Evolutionary conservation across 1,139 yeast genomes (phyloP).

Genomic region (Geotrichum australiense): DNA sequence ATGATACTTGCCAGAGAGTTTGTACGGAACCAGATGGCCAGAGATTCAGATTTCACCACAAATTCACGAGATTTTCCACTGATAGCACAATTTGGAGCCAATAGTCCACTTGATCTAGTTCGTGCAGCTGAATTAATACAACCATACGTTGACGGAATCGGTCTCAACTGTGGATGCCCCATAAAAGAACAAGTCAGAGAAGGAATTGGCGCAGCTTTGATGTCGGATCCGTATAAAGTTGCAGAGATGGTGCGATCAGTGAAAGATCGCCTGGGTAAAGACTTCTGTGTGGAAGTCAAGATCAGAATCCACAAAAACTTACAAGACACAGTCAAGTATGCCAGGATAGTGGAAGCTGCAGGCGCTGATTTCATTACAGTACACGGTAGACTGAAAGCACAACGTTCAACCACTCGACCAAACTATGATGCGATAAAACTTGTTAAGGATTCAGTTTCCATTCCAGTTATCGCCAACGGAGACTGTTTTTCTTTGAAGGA

Average conservation of each 20-base stretch:
- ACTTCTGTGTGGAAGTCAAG: conserved; percentile 76
- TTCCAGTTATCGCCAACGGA: conserved; percentile 93
- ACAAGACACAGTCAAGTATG: conserved; percentile 65
- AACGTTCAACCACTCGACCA: conserved; percentile 78
- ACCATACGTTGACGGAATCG: conserved; percentile 89
- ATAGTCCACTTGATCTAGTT: conserved; percentile 74
- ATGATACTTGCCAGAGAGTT: conserved; percentile 95
- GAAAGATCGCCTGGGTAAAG: conserved; percentile 62
- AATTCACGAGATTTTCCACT: conserved; percentile 61
- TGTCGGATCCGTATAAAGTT: conserved; percentile 76
- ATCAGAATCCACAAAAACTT: conserved; percentile 79
- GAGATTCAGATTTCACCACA: conserved; percentile 79
- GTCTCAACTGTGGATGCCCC: conserved; percentile 96
- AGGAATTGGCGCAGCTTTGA: conserved; percentile 95
- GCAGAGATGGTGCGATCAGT: conserved; percentile 79
- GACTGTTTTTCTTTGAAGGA: conserved; percentile 73
- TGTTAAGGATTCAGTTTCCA: conserved; percentile 51
- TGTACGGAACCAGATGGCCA: conserved; percentile 75
- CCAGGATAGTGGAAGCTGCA: conserved; percentile 62
- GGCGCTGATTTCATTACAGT: conserved; percentile 94
- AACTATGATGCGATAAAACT: conserved; percentile 72
- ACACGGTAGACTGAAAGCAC: conserved; percentile 83
- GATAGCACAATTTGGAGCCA: conserved; percentile 87
- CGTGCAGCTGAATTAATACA: conserved; percentile 84
- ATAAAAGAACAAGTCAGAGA: conserved; percentile 90